These are phyloP conservation scores for Rhizopus stolonifer DNA, from an alignment of 371 early-diverging fungal species.

Conservation along the genomic window DNA sequence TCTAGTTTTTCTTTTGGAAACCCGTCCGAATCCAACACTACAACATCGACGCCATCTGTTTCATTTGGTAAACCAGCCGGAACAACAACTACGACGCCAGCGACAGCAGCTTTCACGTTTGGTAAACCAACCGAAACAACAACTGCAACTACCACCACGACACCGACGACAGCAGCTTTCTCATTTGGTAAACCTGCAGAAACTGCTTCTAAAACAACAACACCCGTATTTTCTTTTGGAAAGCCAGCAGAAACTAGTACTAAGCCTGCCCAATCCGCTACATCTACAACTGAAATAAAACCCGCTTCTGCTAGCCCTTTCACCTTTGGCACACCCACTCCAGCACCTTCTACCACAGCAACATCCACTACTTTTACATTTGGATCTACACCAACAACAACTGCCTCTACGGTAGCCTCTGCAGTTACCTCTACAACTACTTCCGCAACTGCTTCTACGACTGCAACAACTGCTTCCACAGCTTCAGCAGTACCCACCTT, in stretches of 20 bases:
- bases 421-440: background rate
- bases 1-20: conserved; percentile 6
- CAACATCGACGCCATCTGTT: conserved; percentile 9
- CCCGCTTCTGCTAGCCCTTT: conserved; percentile 6
- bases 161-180: conserved; percentile 8
- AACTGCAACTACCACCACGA: conserved; percentile 6
- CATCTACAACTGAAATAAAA: background rate
- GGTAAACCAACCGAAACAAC: conserved; percentile 4
- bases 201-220: background rate
- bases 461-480: background rate
- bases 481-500: too few species aligned
- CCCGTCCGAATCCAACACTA: background rate
- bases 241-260: background rate
- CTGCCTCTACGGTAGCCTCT: background rate
- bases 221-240: background rate
- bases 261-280: conserved; percentile 7
- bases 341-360: background rate
- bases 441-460: conserved; percentile 2
- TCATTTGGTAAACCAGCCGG: conserved; percentile 13
- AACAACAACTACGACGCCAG: background rate
- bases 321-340: conserved; percentile 10
- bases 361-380: background rate
- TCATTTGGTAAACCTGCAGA: conserved; percentile 13
- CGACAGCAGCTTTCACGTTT: conserved; percentile 14
- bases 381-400: background rate